phyloP scores from a whole-genome alignment of 2,329 filamentous ascomycete genomes.

The Diplodia sapinea region DNA sequence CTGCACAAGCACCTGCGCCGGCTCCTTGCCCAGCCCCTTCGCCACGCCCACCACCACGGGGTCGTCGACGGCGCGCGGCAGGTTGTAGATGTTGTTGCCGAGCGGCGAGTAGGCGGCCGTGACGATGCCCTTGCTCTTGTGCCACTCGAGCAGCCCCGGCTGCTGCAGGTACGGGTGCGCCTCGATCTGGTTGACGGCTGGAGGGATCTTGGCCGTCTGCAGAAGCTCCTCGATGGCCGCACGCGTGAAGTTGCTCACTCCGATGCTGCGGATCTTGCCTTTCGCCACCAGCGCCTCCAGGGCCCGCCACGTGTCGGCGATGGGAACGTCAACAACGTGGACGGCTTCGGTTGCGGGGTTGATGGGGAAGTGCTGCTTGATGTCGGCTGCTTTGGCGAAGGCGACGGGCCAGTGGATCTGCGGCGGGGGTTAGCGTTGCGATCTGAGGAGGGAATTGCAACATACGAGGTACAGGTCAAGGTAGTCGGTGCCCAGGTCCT shows the following conservation, averaged over 20 bases:
- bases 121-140: slow-evolving; percentile 55
- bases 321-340: slow-evolving; percentile 40
- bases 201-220: slow-evolving; percentile 48
- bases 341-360: slow-evolving; percentile 63
- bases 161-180: slow-evolving; percentile 72
- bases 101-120: slow-evolving; percentile 56
- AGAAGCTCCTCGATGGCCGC: slow-evolving; percentile 34
- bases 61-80: slow-evolving; percentile 72
- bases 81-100: slow-evolving; percentile 65
- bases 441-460: neutral
- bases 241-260: slow-evolving; percentile 42
- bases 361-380: slow-evolving; percentile 56
- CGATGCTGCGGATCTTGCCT: slow-evolving; percentile 50
- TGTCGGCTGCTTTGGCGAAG: slow-evolving; percentile 78
- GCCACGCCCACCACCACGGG: slow-evolving; percentile 69
- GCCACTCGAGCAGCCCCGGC: slow-evolving; percentile 61
- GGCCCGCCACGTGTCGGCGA: slow-evolving; percentile 51
- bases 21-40: slow-evolving; percentile 72
- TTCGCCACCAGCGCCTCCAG: slow-evolving; percentile 50
- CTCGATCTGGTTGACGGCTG: slow-evolving; percentile 67
- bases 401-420: slow-evolving; percentile 68
- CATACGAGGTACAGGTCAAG: slow-evolving; percentile 61
- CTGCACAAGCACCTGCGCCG: slow-evolving; percentile 81
- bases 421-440: slow-evolving; percentile 38
- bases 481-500: slow-evolving; percentile 65